Percentiles rank a stretch among this genome's conserved stretches.
These are phyloP conservation scores for Flaveria linearis DNA, from an alignment of 129 eudicot species.

Conservation along the genomic window DNA sequence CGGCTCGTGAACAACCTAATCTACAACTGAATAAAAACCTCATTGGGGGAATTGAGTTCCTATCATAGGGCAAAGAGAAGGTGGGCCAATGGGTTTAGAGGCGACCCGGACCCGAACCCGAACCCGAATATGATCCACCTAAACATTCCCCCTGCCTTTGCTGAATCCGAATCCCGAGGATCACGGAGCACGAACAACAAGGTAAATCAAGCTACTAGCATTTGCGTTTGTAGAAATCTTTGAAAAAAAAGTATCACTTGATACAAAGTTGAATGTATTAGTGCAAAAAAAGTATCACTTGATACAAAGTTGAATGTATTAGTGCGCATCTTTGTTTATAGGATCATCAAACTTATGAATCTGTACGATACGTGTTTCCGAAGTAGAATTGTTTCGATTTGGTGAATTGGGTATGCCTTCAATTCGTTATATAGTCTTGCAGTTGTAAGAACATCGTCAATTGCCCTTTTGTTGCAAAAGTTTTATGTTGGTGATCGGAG, in stretches of 20 bases:
- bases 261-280: too few relatives aligned
- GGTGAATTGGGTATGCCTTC: slow-evolving; percentile 15
- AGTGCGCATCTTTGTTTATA: slow-evolving; percentile 8
- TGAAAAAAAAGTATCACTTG: too few relatives aligned
- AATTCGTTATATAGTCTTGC: background rate
- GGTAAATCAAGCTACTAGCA: slow-evolving; percentile 8
- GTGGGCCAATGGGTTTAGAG: slow-evolving; percentile 7
- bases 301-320: too few relatives aligned
- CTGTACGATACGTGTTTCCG: background rate
- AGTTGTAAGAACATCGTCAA: background rate
- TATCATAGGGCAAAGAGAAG: background rate
- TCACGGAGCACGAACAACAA: slow-evolving; percentile 21
- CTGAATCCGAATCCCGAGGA: slow-evolving; percentile 31
- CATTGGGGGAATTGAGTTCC: background rate
- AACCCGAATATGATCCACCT: slow-evolving; percentile 21
- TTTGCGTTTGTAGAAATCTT: too few relatives aligned
- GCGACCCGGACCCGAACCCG: too few relatives aligned
- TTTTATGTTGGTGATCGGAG: slow-evolving; percentile 8
- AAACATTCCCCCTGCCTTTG: slow-evolving; percentile 22
- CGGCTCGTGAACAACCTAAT: too few relatives aligned
- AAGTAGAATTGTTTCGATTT: slow-evolving; percentile 1
- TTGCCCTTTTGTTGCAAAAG: background rate
- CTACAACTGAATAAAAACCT: too few relatives aligned
- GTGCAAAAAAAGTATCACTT: too few relatives aligned
- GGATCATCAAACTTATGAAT: slow-evolving; percentile 17